Evolutionary conservation across 768 basidiomycete species (phyloP).

Genomic region (Lyophyllum atratum): DNA sequence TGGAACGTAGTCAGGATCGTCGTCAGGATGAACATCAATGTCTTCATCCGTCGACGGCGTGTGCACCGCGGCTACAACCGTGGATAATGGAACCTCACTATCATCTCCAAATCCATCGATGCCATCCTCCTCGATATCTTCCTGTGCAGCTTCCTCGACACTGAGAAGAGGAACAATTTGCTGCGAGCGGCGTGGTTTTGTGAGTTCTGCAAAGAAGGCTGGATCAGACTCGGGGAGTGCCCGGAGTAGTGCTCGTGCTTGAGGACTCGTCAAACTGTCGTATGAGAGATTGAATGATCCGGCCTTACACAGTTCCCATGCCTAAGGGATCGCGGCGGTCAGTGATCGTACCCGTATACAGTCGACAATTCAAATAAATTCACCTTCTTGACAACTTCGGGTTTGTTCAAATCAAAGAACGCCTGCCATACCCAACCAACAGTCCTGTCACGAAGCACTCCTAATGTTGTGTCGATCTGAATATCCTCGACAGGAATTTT

Average conservation of each 20-base stretch:
- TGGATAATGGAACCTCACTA: slow-evolving; percentile 5
- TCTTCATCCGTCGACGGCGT: too few species aligned
- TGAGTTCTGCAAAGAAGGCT: slow-evolving; percentile 6
- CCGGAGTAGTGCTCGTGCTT: not conserved
- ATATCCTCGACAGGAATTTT: not conserved
- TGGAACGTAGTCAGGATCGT: not conserved
- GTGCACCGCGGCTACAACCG: not conserved
- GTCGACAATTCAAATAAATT: not conserved
- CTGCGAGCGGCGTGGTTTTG: not conserved
- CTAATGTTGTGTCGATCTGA: not conserved
- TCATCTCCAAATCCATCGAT: slow-evolving; percentile 4
- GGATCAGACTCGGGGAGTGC: slow-evolving; percentile 5
- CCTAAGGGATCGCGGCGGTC: not conserved
- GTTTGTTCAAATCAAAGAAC: not conserved
- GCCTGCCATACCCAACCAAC: slow-evolving; percentile 5
- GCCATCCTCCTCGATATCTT: not conserved
- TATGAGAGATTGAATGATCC: slow-evolving; percentile 9
- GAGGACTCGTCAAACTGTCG: slow-evolving; percentile 4
- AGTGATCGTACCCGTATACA: too few species aligned
- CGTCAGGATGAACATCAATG: not conserved
- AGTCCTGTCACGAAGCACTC: not conserved
- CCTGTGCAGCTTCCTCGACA: not conserved
- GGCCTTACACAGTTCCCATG: slow-evolving; percentile 9
- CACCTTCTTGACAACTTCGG: not conserved
- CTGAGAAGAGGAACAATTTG: not conserved